Evolutionary conservation across 176 grass and related monocot species (phyloP).

Genomic region (Stipa capillata): DNA sequence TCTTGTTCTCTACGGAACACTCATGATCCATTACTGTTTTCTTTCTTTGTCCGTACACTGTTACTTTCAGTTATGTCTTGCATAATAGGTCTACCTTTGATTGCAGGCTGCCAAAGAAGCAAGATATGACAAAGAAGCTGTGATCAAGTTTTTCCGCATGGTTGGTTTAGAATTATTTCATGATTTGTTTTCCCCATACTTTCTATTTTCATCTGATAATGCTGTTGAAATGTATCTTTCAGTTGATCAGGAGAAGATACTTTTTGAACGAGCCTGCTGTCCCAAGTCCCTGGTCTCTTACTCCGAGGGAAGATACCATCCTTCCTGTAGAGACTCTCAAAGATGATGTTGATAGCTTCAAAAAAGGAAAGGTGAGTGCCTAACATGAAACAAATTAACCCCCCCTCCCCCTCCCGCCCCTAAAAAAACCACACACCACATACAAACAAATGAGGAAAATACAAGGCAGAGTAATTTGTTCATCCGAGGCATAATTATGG

Average conservation of each 20-base stretch:
- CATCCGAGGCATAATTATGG: background rate
- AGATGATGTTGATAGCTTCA: conserved; percentile 51
- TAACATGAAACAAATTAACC: background rate
- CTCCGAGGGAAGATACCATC: conserved; percentile 38
- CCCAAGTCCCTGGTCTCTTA: conserved; percentile 61
- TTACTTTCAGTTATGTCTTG: background rate
- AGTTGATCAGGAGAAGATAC: conserved; percentile 94
- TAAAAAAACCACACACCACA: background rate
- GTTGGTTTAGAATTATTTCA: conserved; percentile 32
- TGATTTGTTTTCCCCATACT: background rate
- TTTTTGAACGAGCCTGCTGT: conserved; percentile 75
- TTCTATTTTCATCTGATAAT: conserved; percentile 9
- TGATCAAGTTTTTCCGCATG: conserved; percentile 94
- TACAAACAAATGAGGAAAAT: background rate
- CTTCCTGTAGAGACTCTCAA: conserved; percentile 42
- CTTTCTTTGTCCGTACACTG: background rate
- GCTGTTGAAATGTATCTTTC: conserved; percentile 26
- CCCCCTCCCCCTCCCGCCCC: no score
- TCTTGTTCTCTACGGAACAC: background rate
- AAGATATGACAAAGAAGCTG: conserved; percentile 79
- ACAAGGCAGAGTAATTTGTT: background rate
- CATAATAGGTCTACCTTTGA: background rate
- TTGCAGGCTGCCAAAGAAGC: conserved; percentile 74
- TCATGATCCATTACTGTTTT: background rate
- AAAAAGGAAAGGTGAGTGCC: conserved; percentile 54